These are phyloP conservation scores for Athelia sp. DNA, from an alignment of 1,284 basidiomycete species.

Conservation along the genomic window DNA sequence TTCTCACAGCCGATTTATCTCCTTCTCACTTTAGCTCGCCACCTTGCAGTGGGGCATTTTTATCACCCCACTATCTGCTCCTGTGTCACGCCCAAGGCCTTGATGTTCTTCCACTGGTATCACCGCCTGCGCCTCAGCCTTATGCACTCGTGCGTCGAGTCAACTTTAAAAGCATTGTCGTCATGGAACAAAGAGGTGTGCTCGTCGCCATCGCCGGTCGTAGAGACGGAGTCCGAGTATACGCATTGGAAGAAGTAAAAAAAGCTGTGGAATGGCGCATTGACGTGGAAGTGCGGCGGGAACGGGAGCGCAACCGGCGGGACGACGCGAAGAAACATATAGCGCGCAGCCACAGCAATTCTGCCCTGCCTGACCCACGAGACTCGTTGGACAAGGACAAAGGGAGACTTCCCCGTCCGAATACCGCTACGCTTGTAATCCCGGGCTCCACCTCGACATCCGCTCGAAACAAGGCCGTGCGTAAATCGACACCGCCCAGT, in stretches of 20 bases:
- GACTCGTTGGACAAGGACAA: slow-evolving; percentile 42
- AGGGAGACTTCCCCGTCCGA: slow-evolving; percentile 22
- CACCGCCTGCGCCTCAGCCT: slow-evolving; percentile 67
- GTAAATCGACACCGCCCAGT: slow-evolving; percentile 28
- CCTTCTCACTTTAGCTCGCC: slow-evolving; percentile 74
- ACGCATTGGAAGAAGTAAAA: slow-evolving; percentile 77
- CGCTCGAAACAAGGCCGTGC: slow-evolving; percentile 22
- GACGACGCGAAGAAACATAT: slow-evolving; percentile 56
- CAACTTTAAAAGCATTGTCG: slow-evolving; percentile 76
- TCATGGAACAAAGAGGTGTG: slow-evolving; percentile 84
- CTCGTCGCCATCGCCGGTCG: slow-evolving; percentile 79
- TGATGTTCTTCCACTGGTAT: slow-evolving; percentile 69
- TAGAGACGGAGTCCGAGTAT: slow-evolving; percentile 77
- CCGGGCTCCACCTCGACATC: slow-evolving; percentile 41
- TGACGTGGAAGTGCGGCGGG: slow-evolving; percentile 70
- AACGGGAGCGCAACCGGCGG: slow-evolving; percentile 60
- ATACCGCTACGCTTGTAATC: slow-evolving; percentile 11
- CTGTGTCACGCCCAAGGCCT: slow-evolving; percentile 78
- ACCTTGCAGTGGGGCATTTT: slow-evolving; percentile 69
- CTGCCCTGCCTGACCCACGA: slow-evolving; percentile 24
- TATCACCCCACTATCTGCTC: slow-evolving; percentile 74
- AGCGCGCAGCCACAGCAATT: slow-evolving; percentile 24
- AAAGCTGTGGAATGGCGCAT: slow-evolving; percentile 81
- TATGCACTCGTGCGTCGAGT: slow-evolving; percentile 77
- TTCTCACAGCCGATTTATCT: slow-evolving; percentile 60